Conservation (phyloP, 2,329 filamentous ascomycete genomes). For the Diaporthe australafricana region DNA sequence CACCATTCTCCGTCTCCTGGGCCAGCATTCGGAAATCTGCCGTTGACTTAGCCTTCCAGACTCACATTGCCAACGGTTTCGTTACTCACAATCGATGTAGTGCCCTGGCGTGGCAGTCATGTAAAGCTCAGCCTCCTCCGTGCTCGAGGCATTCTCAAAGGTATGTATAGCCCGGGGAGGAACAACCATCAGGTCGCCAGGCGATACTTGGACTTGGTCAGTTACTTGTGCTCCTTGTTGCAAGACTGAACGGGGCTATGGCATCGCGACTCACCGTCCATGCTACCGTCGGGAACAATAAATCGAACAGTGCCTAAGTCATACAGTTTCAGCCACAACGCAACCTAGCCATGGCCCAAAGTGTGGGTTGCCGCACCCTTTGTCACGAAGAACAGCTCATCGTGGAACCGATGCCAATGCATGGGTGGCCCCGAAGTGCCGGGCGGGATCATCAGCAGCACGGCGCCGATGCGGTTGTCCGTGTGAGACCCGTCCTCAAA, state of each 20-base stretch:
- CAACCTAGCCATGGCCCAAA: not conserved
- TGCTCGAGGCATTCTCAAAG: conserved; percentile 49
- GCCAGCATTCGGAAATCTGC: conserved; percentile 50
- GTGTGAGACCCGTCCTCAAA: conserved; percentile 50
- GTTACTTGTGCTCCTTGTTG: conserved; percentile 32
- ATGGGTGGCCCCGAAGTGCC: conserved; percentile 50
- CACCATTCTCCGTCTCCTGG: conserved; percentile 44
- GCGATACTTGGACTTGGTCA: conserved; percentile 38
- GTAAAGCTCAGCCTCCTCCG: conserved; percentile 49
- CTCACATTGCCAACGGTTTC: not conserved
- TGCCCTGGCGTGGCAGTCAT: conserved; percentile 52
- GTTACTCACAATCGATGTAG: conserved; percentile 51
- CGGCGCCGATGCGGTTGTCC: conserved; percentile 48
- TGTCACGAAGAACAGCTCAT: conserved; percentile 51
- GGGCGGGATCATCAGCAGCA: conserved; percentile 47
- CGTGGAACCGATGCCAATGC: conserved; percentile 53
- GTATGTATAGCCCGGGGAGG: conserved; percentile 51
- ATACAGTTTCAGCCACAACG: not conserved
- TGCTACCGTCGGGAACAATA: conserved; percentile 46
- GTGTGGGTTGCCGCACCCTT: conserved; percentile 42
- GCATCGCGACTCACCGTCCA: conserved; percentile 30
- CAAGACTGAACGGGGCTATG: not conserved
- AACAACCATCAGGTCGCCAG: conserved; percentile 50
- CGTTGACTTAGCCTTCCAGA: not conserved
- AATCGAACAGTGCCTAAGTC: conserved; percentile 46